Conservation (phyloP, 179 eudicot genomes). For the Corrigiola litoralis region DNA sequence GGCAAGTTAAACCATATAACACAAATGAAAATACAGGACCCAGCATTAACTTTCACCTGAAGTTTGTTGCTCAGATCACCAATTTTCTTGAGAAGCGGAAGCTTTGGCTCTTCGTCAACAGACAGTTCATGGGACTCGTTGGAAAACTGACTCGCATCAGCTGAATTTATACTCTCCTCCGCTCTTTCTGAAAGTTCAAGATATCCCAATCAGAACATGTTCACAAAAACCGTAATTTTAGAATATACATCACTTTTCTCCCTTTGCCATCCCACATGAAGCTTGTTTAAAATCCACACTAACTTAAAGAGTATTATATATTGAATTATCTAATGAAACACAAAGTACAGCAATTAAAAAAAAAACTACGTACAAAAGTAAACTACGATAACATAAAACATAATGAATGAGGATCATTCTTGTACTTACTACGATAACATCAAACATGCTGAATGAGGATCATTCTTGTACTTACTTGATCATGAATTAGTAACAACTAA, state of each 20-base stretch:
- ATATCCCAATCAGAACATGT: conserved; percentile 14
- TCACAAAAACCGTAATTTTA: not conserved
- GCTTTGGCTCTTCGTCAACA: conserved; percentile 52
- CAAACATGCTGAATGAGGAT: too few species aligned
- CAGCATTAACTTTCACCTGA: conserved; percentile 33
- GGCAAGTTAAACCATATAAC: not conserved
- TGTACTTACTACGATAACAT: too few species aligned
- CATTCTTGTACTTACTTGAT: too few species aligned
- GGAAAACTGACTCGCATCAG: conserved; percentile 36
- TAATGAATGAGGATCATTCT: too few species aligned
- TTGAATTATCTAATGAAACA: too few species aligned
- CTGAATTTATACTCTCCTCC: conserved; percentile 25
- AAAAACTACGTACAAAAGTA: too few species aligned
- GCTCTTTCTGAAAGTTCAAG: conserved; percentile 33
- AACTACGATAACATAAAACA: too few species aligned
- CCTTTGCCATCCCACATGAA: not conserved
- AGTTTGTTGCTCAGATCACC: conserved; percentile 47
- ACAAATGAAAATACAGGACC: not conserved
- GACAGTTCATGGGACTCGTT: conserved; percentile 32
- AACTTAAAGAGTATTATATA: too few species aligned
- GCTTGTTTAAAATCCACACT: too few species aligned
- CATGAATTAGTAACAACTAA: too few species aligned
- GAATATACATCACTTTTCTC: not conserved
- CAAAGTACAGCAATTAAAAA: too few species aligned
- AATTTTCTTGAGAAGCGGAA: conserved; percentile 64